phyloP scores from a whole-genome alignment of 225 moss, liverwort and hornwort species.

The Rhytidiadelphus loreus region DNA sequence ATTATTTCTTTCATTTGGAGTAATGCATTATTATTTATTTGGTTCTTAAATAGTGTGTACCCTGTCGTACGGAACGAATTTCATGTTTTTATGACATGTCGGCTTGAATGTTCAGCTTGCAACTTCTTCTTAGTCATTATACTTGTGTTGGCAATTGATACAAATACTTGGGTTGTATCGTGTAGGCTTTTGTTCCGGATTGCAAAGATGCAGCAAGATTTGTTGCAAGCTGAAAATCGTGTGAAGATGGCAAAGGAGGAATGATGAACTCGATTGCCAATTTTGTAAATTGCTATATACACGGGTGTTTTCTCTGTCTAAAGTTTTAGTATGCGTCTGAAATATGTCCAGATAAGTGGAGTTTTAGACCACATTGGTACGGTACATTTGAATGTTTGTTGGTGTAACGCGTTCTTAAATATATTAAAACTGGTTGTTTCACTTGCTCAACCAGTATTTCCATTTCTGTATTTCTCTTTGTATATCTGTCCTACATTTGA shows the following conservation, averaged over 20 bases:
- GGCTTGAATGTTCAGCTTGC: neutral
- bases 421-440: neutral
- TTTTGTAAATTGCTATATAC: neutral
- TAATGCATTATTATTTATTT: neutral
- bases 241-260: conserved; percentile 14
- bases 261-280: neutral
- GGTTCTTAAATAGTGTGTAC: neutral
- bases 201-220: conserved; percentile 39
- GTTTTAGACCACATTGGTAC: neutral
- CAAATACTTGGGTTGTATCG: neutral
- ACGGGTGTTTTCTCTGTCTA: neutral
- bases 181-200: conserved; percentile 33
- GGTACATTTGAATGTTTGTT: neutral
- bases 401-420: neutral
- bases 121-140: neutral
- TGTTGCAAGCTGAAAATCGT: conserved; percentile 16
- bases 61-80: neutral
- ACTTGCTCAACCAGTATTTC: neutral
- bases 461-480: neutral
- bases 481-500: neutral
- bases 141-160: neutral
- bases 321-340: neutral
- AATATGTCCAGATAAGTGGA: neutral
- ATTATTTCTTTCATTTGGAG: neutral
- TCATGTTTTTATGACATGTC: neutral